Evolutionary conservation across 1,284 basidiomycete genomes (phyloP).

Genomic region (Meira miltonrushii): DNA sequence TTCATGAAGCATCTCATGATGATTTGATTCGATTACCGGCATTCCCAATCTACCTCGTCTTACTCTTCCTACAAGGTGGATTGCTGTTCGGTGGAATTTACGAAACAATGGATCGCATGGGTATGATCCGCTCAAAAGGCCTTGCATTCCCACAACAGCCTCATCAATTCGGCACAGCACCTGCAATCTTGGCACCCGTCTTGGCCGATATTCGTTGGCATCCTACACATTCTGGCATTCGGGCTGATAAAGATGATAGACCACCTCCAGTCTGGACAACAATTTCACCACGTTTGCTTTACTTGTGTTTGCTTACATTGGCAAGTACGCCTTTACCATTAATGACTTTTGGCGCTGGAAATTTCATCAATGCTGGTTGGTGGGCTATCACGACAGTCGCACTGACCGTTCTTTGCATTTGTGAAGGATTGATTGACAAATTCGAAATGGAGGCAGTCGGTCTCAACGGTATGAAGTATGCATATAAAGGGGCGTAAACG

Average conservation of each 20-base stretch:
- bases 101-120: slow-evolving; percentile 36
- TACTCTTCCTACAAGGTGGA: slow-evolving; percentile 31
- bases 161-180: slow-evolving; percentile 49
- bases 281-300: slow-evolving; percentile 35
- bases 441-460: slow-evolving; percentile 37
- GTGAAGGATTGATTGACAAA: slow-evolving; percentile 38
- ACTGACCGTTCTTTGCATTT: slow-evolving; percentile 22
- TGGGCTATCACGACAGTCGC: slow-evolving; percentile 39
- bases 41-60: slow-evolving; percentile 45
- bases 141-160: slow-evolving; percentile 33
- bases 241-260: slow-evolving; percentile 18
- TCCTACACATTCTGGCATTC: slow-evolving; percentile 16
- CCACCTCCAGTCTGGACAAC: slow-evolving; percentile 19
- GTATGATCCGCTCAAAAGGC: slow-evolving; percentile 16
- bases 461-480: slow-evolving; percentile 41
- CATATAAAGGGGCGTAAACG: slow-evolving; percentile 43
- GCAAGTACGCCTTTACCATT: slow-evolving; percentile 37
- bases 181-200: slow-evolving; percentile 35
- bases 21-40: slow-evolving; percentile 49
- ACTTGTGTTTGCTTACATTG: slow-evolving; percentile 40
- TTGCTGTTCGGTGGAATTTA: slow-evolving; percentile 25
- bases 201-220: slow-evolving; percentile 38
- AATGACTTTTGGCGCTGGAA: slow-evolving; percentile 48
- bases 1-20: slow-evolving; percentile 42
- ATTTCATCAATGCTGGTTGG: slow-evolving; percentile 47